Conservation (phyloP, 306 rosid species). For the Vicia villosa region DNA sequence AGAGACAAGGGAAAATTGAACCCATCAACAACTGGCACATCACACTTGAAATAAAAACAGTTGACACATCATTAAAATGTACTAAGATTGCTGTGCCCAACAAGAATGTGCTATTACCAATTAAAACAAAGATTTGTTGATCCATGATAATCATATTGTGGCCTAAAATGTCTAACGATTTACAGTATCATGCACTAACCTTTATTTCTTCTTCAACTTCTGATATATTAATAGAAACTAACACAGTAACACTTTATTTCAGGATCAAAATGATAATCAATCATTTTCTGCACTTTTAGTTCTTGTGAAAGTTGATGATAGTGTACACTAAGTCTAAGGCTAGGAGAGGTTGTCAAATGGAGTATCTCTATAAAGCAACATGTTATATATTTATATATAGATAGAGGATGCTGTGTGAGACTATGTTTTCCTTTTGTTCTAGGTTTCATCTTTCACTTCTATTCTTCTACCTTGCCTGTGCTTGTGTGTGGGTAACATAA, state of each 20-base stretch:
- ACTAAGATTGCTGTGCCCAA: neutral
- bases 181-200: neutral
- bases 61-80: neutral
- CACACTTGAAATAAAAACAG: neutral
- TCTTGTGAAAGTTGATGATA: no score
- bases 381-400: no score
- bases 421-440: no score
- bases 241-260: no score
- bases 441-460: constrained; percentile 31
- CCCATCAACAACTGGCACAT: neutral
- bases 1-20: neutral
- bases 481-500: constrained; percentile 32
- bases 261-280: no score
- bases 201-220: no score
- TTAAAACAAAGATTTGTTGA: neutral
- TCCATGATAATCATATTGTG: neutral
- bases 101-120: neutral
- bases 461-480: constrained; percentile 17
- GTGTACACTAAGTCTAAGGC: neutral
- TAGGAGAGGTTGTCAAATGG: constrained; percentile 25
- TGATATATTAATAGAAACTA: no score
- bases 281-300: no score
- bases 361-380: no score
- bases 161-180: neutral
- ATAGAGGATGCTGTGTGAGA: no score